A percentile compares a stretch with the other conserved stretches of the same genome.
Evolutionary conservation across 2,329 filamentous ascomycete genomes (phyloP).

Genomic region (Xylaria sp.): DNA sequence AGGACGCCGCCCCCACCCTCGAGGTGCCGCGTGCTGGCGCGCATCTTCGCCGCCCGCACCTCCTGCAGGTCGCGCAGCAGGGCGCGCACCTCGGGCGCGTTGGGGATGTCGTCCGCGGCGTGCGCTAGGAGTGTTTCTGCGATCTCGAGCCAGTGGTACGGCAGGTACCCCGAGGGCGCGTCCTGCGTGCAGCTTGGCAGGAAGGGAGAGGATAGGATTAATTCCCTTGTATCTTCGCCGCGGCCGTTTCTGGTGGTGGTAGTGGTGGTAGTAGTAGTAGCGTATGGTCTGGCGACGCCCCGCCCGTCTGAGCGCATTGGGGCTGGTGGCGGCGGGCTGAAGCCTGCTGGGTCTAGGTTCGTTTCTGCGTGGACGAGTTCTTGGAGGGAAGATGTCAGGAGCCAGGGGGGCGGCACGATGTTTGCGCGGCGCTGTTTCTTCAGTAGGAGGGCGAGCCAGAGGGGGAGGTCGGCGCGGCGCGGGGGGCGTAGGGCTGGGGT

Average conservation of each 20-base stretch:
- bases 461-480: slow-evolving; percentile 79
- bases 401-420: slow-evolving; percentile 91
- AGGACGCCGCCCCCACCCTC: slow-evolving; percentile 79
- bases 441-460: slow-evolving; percentile 95
- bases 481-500: slow-evolving; percentile 83
- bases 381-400: slow-evolving; percentile 78
- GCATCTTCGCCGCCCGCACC: slow-evolving; percentile 88
- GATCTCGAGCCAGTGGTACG: slow-evolving; percentile 96
- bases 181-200: slow-evolving; percentile 77
- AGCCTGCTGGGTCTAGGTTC: slow-evolving; percentile 73
- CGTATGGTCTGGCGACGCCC: slow-evolving; percentile 55
- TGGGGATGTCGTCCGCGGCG: slow-evolving; percentile 82
- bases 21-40: slow-evolving; percentile 76
- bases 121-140: slow-evolving; percentile 87
- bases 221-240: slow-evolving; percentile 20
- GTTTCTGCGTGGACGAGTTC: slow-evolving; percentile 86
- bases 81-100: slow-evolving; percentile 78
- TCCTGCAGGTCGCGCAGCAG: slow-evolving; percentile 85
- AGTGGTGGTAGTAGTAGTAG: slow-evolving; percentile 44
- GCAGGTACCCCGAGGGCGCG: slow-evolving; percentile 76
- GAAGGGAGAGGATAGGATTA: slow-evolving; percentile 76
- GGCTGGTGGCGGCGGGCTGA: slow-evolving; percentile 80
- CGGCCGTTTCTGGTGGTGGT: slow-evolving; percentile 27
- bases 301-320: slow-evolving; percentile 63
- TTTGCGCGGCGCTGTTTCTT: slow-evolving; percentile 95